Conservation (phyloP, 129 eudicot species). For the Chrysanthemum makinoi region DNA sequence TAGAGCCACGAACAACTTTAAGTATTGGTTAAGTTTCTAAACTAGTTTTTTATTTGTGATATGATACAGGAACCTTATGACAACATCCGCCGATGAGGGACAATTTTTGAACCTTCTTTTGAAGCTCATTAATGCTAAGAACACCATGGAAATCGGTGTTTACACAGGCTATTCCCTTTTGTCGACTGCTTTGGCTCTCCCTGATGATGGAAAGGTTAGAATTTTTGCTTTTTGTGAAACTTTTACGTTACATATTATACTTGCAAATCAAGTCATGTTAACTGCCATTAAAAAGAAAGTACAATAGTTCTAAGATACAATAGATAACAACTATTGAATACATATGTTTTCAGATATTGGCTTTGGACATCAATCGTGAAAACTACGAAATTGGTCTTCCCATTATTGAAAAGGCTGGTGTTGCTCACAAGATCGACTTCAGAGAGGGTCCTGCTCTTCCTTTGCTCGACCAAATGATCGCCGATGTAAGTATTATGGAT, state of each 20-base stretch:
- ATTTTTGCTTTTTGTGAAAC: background rate
- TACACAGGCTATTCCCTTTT: background rate
- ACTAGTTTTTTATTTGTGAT: background rate
- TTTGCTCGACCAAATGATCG: no score
- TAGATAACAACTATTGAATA: background rate
- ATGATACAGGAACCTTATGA: background rate
- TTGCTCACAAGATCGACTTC: background rate
- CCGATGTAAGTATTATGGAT: no score
- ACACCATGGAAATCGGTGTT: background rate
- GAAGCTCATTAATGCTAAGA: background rate
- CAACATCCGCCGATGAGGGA: background rate
- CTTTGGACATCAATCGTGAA: background rate
- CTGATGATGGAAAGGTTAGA: slow-evolving; percentile 4
- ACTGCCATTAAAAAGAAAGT: no score
- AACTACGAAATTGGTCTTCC: background rate
- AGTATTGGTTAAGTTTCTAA: background rate
- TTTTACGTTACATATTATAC: no score
- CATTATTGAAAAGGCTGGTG: background rate
- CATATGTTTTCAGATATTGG: background rate
- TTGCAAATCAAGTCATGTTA: no score
- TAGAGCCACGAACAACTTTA: no score
- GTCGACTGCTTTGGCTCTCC: background rate
- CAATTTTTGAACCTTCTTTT: background rate
- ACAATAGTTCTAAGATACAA: background rate
- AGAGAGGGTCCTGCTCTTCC: background rate